Evolutionary conservation across 805 yeast species (phyloP), one percentile per base, ranked within the genome.

Genomic region (Metschnikowia kunwiensis): DNA sequence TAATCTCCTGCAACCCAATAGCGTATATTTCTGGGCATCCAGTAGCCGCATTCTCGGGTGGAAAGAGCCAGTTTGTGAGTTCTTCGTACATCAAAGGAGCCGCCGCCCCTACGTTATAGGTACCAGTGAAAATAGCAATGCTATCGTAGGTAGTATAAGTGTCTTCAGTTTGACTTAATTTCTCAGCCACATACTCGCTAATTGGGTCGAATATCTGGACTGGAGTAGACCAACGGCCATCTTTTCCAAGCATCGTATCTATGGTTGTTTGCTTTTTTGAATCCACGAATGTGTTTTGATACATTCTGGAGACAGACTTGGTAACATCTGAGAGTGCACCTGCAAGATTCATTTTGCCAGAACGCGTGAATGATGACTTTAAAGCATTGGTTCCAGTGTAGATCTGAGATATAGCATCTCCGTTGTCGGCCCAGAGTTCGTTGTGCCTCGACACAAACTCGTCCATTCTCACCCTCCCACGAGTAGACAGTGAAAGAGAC

Each of bases 301-400:
- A 93, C 77, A 93, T 80, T 60, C 99, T 73, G 27, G 95, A 82
- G 7, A 93, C 96, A 0, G 96, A 86, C 61, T 93, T 93, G 1
- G 97, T 88, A 4, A 94, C 96, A 63, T 93, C 99, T 0, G 96
- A 84, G n/a, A 93, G 62, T 0, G 97, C 96, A 23, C 97, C 97
- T 0, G 97, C 97, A 36, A 93, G 64, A 28, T 91, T 87, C 97
- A 89, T 88, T 53, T 89, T 91, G 16, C 98, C 98, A 19, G 86
- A 81, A 55, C 99, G 75, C 1, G 97, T 86, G 54, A 84, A 93
- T 4, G 96, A 87, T 0, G 96, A 86, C 60, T 93, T 93, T 13
- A 93, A 64, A 5, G 85, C 75, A 48, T 89, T 86, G 47, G 89
- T 96, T 37, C 80, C 81, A n/a, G 69, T 61, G 55, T 80, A 72